phyloP scores from a whole-genome alignment of 2,329 filamentous ascomycete species.

The Ascochyta lentis region DNA sequence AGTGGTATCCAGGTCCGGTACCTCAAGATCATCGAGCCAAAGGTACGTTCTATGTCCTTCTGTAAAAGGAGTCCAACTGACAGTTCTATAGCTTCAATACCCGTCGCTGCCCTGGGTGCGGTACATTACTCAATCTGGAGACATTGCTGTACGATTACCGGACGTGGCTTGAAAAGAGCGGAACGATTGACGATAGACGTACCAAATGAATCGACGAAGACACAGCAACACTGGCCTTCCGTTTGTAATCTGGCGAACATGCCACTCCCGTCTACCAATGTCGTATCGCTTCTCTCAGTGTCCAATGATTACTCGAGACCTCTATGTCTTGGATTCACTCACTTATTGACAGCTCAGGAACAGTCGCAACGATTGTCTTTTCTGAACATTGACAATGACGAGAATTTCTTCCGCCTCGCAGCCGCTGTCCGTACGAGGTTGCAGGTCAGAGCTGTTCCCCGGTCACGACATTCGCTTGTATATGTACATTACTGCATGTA shows the following conservation, averaged over 20 bases:
- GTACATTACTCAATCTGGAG: conserved; percentile 97
- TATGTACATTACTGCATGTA: background rate
- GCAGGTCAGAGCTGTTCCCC: background rate
- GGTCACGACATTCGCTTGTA: conserved; percentile 3
- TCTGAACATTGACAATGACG: background rate
- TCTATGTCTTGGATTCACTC: background rate
- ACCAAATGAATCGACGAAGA: conserved; percentile 24
- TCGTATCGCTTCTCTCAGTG: background rate
- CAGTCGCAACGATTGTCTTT: background rate
- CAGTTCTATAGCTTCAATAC: conserved; percentile 81
- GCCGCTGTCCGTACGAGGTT: background rate
- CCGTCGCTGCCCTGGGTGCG: conserved; percentile 96
- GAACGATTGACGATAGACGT: conserved; percentile 21
- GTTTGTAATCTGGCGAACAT: background rate
- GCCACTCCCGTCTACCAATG: background rate
- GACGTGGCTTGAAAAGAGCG: conserved; percentile 70
- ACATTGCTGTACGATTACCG: conserved; percentile 94
- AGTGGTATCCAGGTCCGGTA: conserved; percentile 98
- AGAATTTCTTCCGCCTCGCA: background rate
- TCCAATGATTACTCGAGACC: background rate
- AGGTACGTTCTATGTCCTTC: conserved; percentile 68
- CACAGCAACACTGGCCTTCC: background rate
- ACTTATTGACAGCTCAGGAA: background rate
- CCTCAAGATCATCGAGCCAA: conserved; percentile 98
- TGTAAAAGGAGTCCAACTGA: conserved; percentile 6